phyloP scores from a whole-genome alignment of 2,329 filamentous ascomycete species.

The Paradendryphiella salina region DNA sequence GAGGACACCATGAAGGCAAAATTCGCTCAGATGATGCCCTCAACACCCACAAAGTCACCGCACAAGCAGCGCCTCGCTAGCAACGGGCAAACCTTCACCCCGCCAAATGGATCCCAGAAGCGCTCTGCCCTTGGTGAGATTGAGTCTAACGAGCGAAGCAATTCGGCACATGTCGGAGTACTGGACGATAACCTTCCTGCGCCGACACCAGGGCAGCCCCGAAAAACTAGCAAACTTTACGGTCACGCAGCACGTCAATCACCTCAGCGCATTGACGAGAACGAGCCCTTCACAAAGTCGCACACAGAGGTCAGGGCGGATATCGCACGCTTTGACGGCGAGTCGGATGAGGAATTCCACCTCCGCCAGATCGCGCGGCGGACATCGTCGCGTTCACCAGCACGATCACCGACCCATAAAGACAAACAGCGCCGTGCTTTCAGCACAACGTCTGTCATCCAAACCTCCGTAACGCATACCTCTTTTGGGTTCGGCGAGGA shows the following conservation, averaged over 20 bases:
- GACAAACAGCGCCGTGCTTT: constrained; percentile 72
- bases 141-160: constrained; percentile 70
- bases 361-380: constrained; percentile 65
- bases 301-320: constrained; percentile 63
- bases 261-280: constrained; percentile 51
- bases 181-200: constrained; percentile 91
- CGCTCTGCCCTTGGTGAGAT: constrained; percentile 92
- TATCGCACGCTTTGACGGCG: constrained; percentile 62
- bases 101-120: constrained; percentile 75
- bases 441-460: constrained; percentile 67
- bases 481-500: constrained; percentile 46
- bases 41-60: constrained; percentile 61
- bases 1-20: constrained; percentile 80
- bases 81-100: constrained; percentile 75
- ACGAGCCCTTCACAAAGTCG: constrained; percentile 54
- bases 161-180: constrained; percentile 58
- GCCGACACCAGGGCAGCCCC: constrained; percentile 91
- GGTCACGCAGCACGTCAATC: constrained; percentile 55
- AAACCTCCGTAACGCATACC: constrained; percentile 43
- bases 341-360: constrained; percentile 83
- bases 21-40: constrained; percentile 64
- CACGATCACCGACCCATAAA: constrained; percentile 59
- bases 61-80: constrained; percentile 58
- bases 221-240: constrained; percentile 81
- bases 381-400: constrained; percentile 66